Evolutionary conservation across 2,329 filamentous ascomycete genomes (phyloP).

Genomic region (Fusarium haematococcum): DNA sequence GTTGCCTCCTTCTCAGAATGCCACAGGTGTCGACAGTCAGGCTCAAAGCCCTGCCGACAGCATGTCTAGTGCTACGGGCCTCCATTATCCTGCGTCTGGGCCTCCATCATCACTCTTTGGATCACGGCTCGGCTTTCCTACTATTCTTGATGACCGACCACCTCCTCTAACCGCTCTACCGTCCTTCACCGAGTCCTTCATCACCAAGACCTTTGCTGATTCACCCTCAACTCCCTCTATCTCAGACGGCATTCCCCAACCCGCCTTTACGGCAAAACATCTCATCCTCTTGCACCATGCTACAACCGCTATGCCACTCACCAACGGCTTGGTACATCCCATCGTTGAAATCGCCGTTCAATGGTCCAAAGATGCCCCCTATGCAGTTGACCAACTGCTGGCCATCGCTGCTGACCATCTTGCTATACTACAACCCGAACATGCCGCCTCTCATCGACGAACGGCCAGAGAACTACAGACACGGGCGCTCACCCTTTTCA

Average conservation of each 20-base stretch:
- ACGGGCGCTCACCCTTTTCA: conserved; percentile 55
- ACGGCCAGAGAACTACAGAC: conserved; percentile 60
- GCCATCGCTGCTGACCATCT: conserved; percentile 59
- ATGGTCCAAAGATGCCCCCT: conserved; percentile 53
- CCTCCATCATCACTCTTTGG: conserved; percentile 31
- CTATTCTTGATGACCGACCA: conserved; percentile 7
- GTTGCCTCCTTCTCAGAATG: conserved; percentile 3
- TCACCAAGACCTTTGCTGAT: conserved; percentile 19
- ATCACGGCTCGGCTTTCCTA: conserved; percentile 5
- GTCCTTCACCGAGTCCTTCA: conserved; percentile 37
- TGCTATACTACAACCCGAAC: conserved; percentile 36
- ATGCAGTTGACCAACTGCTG: conserved; percentile 60
- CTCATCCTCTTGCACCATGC: conserved; percentile 56
- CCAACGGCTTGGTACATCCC: conserved; percentile 34
- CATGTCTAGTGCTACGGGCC: conserved; percentile 24
- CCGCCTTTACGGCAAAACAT: conserved; percentile 53
- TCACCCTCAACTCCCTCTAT: conserved; percentile 22
- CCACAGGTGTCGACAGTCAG: conserved; percentile 17
- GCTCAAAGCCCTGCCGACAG: conserved; percentile 40
- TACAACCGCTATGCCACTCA: conserved; percentile 41
- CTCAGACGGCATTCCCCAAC: conserved; percentile 18
- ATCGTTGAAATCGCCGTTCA: conserved; percentile 49
- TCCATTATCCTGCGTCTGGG: conserved; percentile 17
- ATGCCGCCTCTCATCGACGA: conserved; percentile 39
- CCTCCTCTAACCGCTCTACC: conserved; percentile 36